Percentiles rank a stretch among this genome's conserved stretches.
phyloP scores from a whole-genome alignment of 306 rosid genomes.

The Acacia melanoxylon region DNA sequence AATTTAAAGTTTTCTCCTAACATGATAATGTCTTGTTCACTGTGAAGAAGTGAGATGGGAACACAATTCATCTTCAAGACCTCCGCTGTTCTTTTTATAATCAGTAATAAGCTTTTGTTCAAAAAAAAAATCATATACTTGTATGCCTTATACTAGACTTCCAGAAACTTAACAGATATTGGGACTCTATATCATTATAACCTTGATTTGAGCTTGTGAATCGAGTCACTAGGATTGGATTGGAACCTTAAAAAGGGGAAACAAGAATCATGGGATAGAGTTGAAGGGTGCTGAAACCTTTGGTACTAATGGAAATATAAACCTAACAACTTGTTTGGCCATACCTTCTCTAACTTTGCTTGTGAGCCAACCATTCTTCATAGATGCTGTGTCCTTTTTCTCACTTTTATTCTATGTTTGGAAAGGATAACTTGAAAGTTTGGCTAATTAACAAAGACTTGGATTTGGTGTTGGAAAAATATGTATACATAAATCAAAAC shows the following conservation, averaged over 20 bases:
- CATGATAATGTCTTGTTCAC: too few relatives aligned
- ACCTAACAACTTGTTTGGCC: neutral
- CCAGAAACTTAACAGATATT: neutral
- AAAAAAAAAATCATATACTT: neutral
- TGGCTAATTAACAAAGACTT: neutral
- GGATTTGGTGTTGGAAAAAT: too few relatives aligned
- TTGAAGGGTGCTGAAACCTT: neutral
- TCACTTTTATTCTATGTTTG: neutral
- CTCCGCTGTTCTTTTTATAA: neutral
- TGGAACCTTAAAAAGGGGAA: neutral
- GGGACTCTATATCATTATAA: neutral
- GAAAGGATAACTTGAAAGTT: neutral
- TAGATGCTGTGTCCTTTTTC: neutral
- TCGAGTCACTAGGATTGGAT: neutral
- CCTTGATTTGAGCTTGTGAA: neutral
- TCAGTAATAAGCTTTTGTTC: neutral
- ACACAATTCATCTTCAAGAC: neutral
- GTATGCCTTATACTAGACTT: neutral
- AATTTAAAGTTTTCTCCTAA: constrained; percentile 16
- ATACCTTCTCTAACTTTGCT: neutral
- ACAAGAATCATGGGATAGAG: neutral
- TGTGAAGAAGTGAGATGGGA: neutral
- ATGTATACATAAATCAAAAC: too few relatives aligned
- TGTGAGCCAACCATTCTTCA: neutral
- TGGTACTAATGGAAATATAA: neutral